These are phyloP conservation scores for Aspergillus felis DNA, from an alignment of 2,329 filamentous ascomycete species.

Conservation along the genomic window DNA sequence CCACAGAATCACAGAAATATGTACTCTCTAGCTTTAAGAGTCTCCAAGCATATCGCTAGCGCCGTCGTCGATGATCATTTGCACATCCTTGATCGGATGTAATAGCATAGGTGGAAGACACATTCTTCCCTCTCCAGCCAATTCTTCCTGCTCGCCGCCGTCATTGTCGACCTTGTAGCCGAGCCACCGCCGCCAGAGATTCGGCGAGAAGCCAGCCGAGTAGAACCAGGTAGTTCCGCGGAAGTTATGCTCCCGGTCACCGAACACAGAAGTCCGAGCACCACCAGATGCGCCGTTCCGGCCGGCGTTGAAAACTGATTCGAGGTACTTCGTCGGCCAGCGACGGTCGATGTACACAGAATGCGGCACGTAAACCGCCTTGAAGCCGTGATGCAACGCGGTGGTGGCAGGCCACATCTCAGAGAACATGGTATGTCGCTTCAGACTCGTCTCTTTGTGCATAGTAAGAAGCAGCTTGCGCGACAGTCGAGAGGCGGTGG, in stretches of 20 bases:
- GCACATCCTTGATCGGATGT: constrained; percentile 79
- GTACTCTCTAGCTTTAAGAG: not conserved
- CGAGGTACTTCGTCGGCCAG: constrained; percentile 77
- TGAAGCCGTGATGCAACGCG: constrained; percentile 86
- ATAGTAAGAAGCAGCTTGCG: constrained; percentile 75
- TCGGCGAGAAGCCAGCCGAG: constrained; percentile 74
- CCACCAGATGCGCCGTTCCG: constrained; percentile 72
- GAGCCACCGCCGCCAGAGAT: constrained; percentile 81
- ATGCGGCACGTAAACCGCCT: constrained; percentile 87
- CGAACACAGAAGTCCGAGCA: constrained; percentile 67
- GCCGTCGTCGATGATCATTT: constrained; percentile 46
- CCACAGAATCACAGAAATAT: not conserved
- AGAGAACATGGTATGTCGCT: constrained; percentile 85
- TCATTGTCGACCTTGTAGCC: constrained; percentile 76
- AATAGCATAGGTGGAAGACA: constrained; percentile 85
- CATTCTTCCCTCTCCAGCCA: constrained; percentile 75
- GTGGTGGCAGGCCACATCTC: constrained; percentile 95
- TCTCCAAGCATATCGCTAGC: not conserved
- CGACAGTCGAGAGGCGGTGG: constrained; percentile 81
- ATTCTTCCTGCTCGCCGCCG: constrained; percentile 72
- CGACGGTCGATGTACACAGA: constrained; percentile 81
- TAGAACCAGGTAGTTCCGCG: constrained; percentile 89
- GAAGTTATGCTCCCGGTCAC: constrained; percentile 85
- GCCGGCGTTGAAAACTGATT: constrained; percentile 75
- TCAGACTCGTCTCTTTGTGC: constrained; percentile 82